A percentile compares a stretch with the other conserved stretches of the same genome.
phyloP scores from a whole-genome alignment of 1,284 basidiomycete species.

The Xanthoconium separans region DNA sequence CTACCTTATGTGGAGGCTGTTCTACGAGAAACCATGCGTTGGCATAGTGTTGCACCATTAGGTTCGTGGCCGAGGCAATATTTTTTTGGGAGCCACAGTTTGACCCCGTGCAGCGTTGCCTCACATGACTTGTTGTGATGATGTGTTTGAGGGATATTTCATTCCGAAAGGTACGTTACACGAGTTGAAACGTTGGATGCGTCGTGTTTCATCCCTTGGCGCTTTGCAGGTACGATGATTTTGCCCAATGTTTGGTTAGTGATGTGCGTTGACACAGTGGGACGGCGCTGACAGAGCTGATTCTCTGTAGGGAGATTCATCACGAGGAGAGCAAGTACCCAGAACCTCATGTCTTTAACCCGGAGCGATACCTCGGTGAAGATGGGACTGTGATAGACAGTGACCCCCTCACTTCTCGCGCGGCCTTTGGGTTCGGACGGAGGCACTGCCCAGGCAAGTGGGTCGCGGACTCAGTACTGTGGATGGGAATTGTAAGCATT shows the following conservation, averaged over 20 bases:
- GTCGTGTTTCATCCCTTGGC: background rate
- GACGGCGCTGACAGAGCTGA: background rate
- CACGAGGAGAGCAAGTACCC: constrained; percentile 32
- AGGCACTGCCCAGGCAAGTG: constrained; percentile 36
- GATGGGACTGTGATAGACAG: constrained; percentile 27
- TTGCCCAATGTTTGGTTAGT: constrained; percentile 33
- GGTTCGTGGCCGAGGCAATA: constrained; percentile 13
- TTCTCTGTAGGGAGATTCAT: constrained; percentile 26
- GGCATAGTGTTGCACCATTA: constrained; percentile 31
- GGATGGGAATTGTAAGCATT: constrained; percentile 34
- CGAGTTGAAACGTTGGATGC: background rate
- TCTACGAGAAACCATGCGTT: constrained; percentile 35
- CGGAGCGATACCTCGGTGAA: constrained; percentile 26
- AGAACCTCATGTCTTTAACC: constrained; percentile 26
- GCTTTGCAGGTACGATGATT: constrained; percentile 26
- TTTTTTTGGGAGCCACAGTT: no score
- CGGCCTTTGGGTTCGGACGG: constrained; percentile 34
- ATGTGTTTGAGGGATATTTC: constrained; percentile 33
- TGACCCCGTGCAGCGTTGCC: constrained; percentile 27
- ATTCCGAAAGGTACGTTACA: constrained; percentile 31
- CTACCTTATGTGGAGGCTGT: constrained; percentile 34
- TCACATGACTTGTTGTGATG: constrained; percentile 27
- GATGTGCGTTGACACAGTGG: background rate
- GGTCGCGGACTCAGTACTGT: constrained; percentile 35
- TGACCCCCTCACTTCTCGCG: constrained; percentile 28